Conservation (phyloP, 345 rosid genomes). For the Populus pruinosa region DNA sequence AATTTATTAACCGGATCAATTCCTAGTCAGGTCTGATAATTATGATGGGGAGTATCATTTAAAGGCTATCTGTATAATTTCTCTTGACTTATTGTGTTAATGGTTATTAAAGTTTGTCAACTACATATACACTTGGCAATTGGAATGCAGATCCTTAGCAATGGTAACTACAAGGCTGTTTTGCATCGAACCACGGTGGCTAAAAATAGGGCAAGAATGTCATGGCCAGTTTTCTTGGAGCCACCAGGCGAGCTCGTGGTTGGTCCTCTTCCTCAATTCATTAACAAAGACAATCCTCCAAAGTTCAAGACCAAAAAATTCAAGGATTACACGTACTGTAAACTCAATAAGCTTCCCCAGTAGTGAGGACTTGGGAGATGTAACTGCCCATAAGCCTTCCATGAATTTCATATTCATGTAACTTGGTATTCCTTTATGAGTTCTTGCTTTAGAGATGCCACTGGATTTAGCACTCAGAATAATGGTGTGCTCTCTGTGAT, state of each 20-base stretch:
- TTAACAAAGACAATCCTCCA: constrained; percentile 39
- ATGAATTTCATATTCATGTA: neutral
- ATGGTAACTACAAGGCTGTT: constrained; percentile 67
- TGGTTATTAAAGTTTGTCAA: too few relatives aligned
- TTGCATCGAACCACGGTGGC: constrained; percentile 70
- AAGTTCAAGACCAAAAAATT: constrained; percentile 59
- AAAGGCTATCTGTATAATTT: too few relatives aligned
- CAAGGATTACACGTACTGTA: constrained; percentile 67
- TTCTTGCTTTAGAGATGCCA: neutral
- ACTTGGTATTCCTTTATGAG: neutral
- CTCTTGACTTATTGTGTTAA: too few relatives aligned
- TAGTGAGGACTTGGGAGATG: neutral
- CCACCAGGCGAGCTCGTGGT: constrained; percentile 60
- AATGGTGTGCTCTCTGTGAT: too few relatives aligned
- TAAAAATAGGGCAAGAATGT: constrained; percentile 74
- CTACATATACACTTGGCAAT: neutral
- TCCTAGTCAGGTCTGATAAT: too few relatives aligned
- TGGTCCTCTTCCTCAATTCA: constrained; percentile 66
- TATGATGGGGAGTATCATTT: too few relatives aligned
- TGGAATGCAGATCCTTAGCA: constrained; percentile 60
- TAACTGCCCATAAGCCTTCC: neutral
- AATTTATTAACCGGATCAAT: too few relatives aligned
- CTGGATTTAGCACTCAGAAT: too few relatives aligned
- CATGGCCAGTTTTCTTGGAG: constrained; percentile 95
- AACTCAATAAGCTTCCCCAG: constrained; percentile 74